A percentile compares a stretch with the other conserved stretches of the same genome.
These are phyloP conservation scores for Colletotrichum agaves DNA, from an alignment of 2,329 filamentous ascomycete species.

Conservation along the genomic window DNA sequence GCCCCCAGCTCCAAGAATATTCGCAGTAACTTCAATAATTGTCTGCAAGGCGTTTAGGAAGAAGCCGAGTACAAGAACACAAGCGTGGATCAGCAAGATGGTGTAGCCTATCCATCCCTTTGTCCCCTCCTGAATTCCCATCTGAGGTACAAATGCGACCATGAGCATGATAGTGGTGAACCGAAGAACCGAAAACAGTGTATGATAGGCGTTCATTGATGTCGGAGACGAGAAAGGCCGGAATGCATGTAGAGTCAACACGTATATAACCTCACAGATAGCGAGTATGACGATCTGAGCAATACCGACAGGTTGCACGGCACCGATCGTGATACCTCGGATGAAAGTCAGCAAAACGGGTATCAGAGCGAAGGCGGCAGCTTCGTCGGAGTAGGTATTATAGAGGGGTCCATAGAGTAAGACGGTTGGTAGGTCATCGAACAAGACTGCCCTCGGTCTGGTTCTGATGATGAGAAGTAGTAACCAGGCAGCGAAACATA, in stretches of 20 bases:
- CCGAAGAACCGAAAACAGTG: slow-evolving; percentile 81
- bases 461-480: slow-evolving; percentile 83
- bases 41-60: slow-evolving; percentile 93
- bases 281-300: slow-evolving; percentile 92
- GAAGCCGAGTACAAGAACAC: slow-evolving; percentile 90
- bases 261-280: slow-evolving; percentile 91
- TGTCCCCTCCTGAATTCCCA: slow-evolving; percentile 80
- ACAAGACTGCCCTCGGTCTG: slow-evolving; percentile 85
- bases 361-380: slow-evolving; percentile 88
- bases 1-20: slow-evolving; percentile 84
- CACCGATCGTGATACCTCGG: slow-evolving; percentile 90
- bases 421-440: slow-evolving; percentile 91
- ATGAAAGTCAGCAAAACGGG: slow-evolving; percentile 87
- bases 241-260: slow-evolving; percentile 89
- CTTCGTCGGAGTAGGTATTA: slow-evolving; percentile 96
- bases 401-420: slow-evolving; percentile 93
- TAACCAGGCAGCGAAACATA: slow-evolving; percentile 81
- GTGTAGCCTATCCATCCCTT: slow-evolving; percentile 97
- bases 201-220: slow-evolving; percentile 97
- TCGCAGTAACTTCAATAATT: slow-evolving; percentile 85
- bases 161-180: slow-evolving; percentile 81
- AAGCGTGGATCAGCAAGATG: slow-evolving; percentile 86
- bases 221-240: slow-evolving; percentile 90
- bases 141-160: slow-evolving; percentile 84
- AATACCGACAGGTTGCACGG: slow-evolving; percentile 90